Conservation (phyloP, 225 moss, liverwort and hornwort species). For the Physcomitrium patens region DNA sequence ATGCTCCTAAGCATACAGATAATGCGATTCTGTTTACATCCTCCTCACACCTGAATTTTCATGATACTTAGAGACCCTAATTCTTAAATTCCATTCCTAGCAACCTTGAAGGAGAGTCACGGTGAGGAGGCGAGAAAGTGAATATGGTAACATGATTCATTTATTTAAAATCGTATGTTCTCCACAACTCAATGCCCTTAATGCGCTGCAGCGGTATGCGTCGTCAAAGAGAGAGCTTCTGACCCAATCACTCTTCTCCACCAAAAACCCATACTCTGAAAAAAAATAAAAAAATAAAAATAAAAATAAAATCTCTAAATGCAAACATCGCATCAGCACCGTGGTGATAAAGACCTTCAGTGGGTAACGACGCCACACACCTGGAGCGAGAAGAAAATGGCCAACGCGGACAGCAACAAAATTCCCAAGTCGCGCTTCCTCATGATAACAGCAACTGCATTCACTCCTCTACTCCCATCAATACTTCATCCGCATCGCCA, state of each 20-base stretch:
- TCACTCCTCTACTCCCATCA: conserved; percentile 28
- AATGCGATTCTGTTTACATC: conserved; percentile 4
- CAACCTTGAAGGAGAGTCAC: not conserved
- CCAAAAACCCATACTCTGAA: not conserved
- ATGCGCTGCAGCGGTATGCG: not conserved
- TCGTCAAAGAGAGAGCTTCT: not conserved
- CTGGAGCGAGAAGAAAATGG: conserved; percentile 57
- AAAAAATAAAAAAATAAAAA: no score
- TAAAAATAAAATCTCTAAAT: no score
- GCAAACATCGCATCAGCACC: not conserved
- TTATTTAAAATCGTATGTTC: no score
- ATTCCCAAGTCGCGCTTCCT: conserved; percentile 66
- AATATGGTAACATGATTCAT: not conserved
- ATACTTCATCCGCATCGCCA: conserved; percentile 15
- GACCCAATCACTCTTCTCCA: not conserved
- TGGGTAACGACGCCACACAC: conserved; percentile 3
- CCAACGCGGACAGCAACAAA: conserved; percentile 49
- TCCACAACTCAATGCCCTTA: not conserved
- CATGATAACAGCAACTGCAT: conserved; percentile 30
- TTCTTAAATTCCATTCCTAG: conserved; percentile 3
- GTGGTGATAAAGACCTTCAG: not conserved
- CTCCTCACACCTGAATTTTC: not conserved
- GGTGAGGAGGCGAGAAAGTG: not conserved
- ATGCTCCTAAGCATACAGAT: not conserved
- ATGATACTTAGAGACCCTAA: conserved; percentile 1